Conservation (phyloP, 306 rosid species). For the Datisca glomerata region DNA sequence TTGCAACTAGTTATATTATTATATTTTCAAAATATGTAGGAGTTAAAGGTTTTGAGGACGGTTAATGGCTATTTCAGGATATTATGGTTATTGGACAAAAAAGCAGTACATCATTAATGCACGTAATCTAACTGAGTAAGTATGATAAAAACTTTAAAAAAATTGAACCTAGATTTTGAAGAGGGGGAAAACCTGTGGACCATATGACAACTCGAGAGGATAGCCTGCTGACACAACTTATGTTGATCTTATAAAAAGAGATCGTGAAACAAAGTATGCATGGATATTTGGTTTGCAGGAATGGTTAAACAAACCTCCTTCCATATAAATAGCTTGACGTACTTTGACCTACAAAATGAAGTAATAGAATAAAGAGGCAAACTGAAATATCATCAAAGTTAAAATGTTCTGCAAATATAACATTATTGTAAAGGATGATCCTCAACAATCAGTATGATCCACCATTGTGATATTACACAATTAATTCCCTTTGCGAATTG, state of each 20-base stretch:
- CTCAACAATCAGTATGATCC: neutral
- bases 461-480: too few species aligned
- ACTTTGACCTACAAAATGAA: slow-evolving; percentile 45
- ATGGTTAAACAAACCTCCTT: slow-evolving; percentile 81
- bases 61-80: too few species aligned
- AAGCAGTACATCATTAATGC: slow-evolving; percentile 4
- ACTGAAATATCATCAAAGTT: too few species aligned
- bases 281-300: slow-evolving; percentile 75
- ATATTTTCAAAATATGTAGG: too few species aligned
- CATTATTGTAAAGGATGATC: slow-evolving; percentile 10
- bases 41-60: too few species aligned
- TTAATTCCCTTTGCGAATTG: neutral
- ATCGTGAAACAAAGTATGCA: slow-evolving; percentile 72
- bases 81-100: too few species aligned
- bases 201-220: slow-evolving; percentile 75
- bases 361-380: too few species aligned
- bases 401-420: too few species aligned
- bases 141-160: neutral
- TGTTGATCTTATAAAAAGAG: slow-evolving; percentile 58
- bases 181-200: slow-evolving; percentile 63
- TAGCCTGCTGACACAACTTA: slow-evolving; percentile 36
- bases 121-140: neutral
- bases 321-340: slow-evolving; percentile 75
- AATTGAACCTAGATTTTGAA: neutral
- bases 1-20: too few species aligned